These are phyloP conservation scores for Candida mesenterica DNA, from an alignment of 1,139 yeast species.

Conservation along the genomic window DNA sequence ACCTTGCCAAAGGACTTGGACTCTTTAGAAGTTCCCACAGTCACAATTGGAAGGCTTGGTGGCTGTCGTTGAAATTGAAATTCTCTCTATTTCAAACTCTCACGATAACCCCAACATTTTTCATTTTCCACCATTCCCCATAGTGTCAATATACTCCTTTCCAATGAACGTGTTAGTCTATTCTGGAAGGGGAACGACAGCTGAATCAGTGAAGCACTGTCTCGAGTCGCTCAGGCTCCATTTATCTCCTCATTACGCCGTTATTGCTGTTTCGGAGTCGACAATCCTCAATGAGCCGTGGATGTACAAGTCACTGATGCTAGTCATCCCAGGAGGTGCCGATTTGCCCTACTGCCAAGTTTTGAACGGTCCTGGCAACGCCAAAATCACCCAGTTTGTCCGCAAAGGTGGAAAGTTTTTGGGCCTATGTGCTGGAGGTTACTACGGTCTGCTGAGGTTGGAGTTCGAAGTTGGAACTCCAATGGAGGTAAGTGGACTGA, in stretches of 20 bases:
- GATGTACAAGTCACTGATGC: constrained; percentile 71
- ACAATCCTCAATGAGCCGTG: constrained; percentile 82
- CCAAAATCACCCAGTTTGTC: constrained; percentile 61
- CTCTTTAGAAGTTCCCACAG: too few relatives aligned
- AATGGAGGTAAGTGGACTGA: constrained; percentile 78
- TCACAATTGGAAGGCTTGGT: too few relatives aligned
- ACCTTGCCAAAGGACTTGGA: too few relatives aligned
- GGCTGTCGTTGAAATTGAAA: too few relatives aligned
- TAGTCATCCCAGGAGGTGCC: constrained; percentile 96
- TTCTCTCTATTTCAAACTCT: too few relatives aligned
- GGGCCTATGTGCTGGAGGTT: constrained; percentile 98
- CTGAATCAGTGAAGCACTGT: constrained; percentile 83
- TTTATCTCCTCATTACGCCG: constrained; percentile 89
- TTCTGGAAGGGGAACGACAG: constrained; percentile 84
- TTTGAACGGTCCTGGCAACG: constrained; percentile 69
- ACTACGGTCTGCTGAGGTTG: constrained; percentile 69
- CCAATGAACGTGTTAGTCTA: constrained; percentile 79
- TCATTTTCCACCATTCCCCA: neutral
- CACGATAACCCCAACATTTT: too few relatives aligned
- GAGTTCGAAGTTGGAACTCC: constrained; percentile 82
- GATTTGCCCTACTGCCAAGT: constrained; percentile 79
- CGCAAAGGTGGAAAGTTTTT: constrained; percentile 75
- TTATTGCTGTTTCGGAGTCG: constrained; percentile 62
- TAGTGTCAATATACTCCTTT: neutral
- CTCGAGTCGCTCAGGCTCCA: constrained; percentile 69